phyloP scores from a whole-genome alignment of 1,139 yeast species.

The Geotrichum klebahnii region DNA sequence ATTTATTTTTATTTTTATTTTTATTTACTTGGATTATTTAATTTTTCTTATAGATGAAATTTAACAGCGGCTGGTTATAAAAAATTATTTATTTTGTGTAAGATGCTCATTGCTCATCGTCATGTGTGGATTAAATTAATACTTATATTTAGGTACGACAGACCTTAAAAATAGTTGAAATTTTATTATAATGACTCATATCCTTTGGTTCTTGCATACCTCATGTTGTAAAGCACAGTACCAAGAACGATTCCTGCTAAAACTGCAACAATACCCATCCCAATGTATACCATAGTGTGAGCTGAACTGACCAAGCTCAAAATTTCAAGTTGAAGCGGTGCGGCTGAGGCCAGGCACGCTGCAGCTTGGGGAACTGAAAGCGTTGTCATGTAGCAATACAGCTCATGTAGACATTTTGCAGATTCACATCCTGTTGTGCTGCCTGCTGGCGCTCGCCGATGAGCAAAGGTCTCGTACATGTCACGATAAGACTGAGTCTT shows the following conservation, averaged over 20 bases:
- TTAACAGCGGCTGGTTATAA: too few relatives aligned
- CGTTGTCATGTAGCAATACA: constrained; percentile 21
- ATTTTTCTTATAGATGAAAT: too few relatives aligned
- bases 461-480: constrained; percentile 9
- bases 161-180: not conserved
- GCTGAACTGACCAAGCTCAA: too few relatives aligned
- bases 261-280: not conserved
- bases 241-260: not conserved
- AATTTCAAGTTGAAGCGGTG: too few relatives aligned
- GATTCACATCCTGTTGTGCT: constrained; percentile 8
- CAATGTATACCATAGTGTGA: too few relatives aligned
- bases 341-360: constrained; percentile 11
- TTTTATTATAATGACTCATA: not conserved
- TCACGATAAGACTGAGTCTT: constrained; percentile 6
- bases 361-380: constrained; percentile 22
- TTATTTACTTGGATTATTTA: too few relatives aligned
- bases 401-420: constrained; percentile 9
- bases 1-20: too few relatives aligned
- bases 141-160: not conserved
- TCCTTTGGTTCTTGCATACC: not conserved
- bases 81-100: too few relatives aligned
- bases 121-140: not conserved
- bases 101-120: constrained; percentile 25
- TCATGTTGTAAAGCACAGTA: not conserved
- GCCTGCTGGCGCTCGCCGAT: constrained; percentile 14